These are phyloP conservation scores for Apophysomyces trapeziformis DNA, from an alignment of 371 early-diverging fungal species.

Conservation along the genomic window DNA sequence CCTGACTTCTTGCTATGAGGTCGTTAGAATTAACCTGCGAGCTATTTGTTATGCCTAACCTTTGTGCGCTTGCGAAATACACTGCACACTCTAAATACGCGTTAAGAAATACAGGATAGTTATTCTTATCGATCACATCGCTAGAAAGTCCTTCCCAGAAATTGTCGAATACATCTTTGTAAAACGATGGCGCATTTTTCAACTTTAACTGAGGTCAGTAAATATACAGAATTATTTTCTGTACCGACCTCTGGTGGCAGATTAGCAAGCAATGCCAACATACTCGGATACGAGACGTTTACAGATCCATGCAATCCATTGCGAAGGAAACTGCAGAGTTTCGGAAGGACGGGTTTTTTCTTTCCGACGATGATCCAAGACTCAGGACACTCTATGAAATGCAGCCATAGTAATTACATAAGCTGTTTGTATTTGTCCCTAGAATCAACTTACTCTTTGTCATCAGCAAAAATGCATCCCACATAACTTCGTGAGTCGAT, in stretches of 20 bases:
- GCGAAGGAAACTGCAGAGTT: slow-evolving; percentile 69
- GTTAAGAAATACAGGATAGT: slow-evolving; percentile 58
- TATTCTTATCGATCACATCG: slow-evolving; percentile 55
- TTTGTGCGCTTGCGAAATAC: slow-evolving; percentile 54
- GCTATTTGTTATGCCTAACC: slow-evolving; percentile 28
- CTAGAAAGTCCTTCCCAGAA: slow-evolving; percentile 72
- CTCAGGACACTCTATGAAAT: slow-evolving; percentile 55
- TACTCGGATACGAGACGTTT: slow-evolving; percentile 67
- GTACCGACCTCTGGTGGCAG: slow-evolving; percentile 55
- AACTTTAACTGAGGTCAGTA: slow-evolving; percentile 24
- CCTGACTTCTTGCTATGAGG: slow-evolving; percentile 22
- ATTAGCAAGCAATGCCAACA: slow-evolving; percentile 68
- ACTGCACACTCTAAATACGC: slow-evolving; percentile 66
- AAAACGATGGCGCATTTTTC: slow-evolving; percentile 50
- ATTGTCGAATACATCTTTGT: slow-evolving; percentile 62
- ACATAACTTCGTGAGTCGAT: slow-evolving; percentile 58
- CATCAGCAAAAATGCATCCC: slow-evolving; percentile 65
- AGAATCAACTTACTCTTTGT: slow-evolving; percentile 61
- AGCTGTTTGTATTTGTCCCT: not conserved
- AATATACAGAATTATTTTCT: slow-evolving; percentile 14
- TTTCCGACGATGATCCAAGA: slow-evolving; percentile 67
- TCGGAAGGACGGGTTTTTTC: slow-evolving; percentile 69
- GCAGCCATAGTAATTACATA: slow-evolving; percentile 11
- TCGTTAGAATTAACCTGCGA: not conserved
- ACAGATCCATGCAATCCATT: slow-evolving; percentile 69